Base-by-base conservation (phyloP, 1,139 yeast species). In the Pichia sp. region DNA sequence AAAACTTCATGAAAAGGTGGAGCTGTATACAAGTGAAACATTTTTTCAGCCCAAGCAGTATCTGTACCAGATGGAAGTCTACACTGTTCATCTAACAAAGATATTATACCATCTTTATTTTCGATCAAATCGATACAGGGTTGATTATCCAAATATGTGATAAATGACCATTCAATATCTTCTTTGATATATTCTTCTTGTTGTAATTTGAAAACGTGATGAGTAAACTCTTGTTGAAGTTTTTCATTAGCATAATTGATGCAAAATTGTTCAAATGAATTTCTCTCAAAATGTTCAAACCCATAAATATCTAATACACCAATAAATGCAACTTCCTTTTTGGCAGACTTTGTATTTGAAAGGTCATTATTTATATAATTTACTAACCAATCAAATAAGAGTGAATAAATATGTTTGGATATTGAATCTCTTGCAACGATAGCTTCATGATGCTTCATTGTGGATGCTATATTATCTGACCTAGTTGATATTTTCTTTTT, bases 251-350 rank as follows among this genome's bases (percentile, higher is more conserved):
- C 97, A 61, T 91, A 91, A 61, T 91, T 91, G 65, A 91, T 91
- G 66, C 98, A 91, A 64, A 91, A 89, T 62, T 91, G 98, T 65
- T 91, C 98, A 56, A 91, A 91, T 4, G 96, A 88, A 62, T 91
- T 91, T 56, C 72, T 78, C 55, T 86, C 89, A 61, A 91, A 91
- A 65, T 88, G 96, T 62, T 91, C 98, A 61, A 91, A 91, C 21
- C 98, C 98, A 60, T 89, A 89, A 54, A 91, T 91, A 77, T 91
- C 99, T 58, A 91, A 72, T 24, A 91, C 98, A 59, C 99, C 99
- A 58, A 91, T 91, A 54, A 91, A 91, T 2, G 88, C 75, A 44
- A 73, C 67, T 39, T 82, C 74, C 31, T 69, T 61, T 35, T 70
- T 69, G 20, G 64, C 33, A 32, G 81, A 76, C 35, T 77, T 80